Base-by-base conservation (phyloP, 352 stramenopile species). In the Phytophthora quininea region DNA sequence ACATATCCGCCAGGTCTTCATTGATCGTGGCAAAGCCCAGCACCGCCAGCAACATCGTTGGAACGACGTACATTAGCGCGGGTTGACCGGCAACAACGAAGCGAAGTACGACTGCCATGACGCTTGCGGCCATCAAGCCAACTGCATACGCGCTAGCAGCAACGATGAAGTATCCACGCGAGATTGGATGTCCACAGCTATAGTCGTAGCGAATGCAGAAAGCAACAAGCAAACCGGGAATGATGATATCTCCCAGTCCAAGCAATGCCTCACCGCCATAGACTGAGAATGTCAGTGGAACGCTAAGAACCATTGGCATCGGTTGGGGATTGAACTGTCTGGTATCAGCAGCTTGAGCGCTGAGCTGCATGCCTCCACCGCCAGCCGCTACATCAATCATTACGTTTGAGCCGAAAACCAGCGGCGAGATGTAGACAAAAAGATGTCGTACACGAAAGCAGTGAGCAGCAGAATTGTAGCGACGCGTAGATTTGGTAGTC, bases 31-130 rank as follows among this genome's bases (percentile, higher is more conserved):
- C 83, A 12, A 94, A 54, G 24, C 77, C 67, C 0, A 80, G 15
- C 31, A 98, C 83, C 6, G 84, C 74, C 3, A 80, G 60, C 7
- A 98, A 69, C 69, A 92, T 97, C 33, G 83, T 79, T 14, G 93
- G 93, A 1, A 99, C 96, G 29, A 99, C 82, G 76, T 99, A 99
- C 77, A 99, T 90, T 8, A 99, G 79, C 29, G 96, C 96, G 8
- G 95, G 96, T 64, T 99, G 96, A 8, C 96, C 95, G 4, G 75
- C 68, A 9, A 92, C 72, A 53, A 98, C 86, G 43, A 88, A 54
- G 69, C 96, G 96, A 1, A 98, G 59, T 48, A 96, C 89, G 33
- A 98, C 92, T 0, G 96, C 93, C 81, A 90, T 90, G 8, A 87
- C 61, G 78, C 98, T 98, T 12, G 96, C 96, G 69, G 97, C 86